phyloP scores from a whole-genome alignment of 805 yeast species.

The Kodamaea jinghongensis region DNA sequence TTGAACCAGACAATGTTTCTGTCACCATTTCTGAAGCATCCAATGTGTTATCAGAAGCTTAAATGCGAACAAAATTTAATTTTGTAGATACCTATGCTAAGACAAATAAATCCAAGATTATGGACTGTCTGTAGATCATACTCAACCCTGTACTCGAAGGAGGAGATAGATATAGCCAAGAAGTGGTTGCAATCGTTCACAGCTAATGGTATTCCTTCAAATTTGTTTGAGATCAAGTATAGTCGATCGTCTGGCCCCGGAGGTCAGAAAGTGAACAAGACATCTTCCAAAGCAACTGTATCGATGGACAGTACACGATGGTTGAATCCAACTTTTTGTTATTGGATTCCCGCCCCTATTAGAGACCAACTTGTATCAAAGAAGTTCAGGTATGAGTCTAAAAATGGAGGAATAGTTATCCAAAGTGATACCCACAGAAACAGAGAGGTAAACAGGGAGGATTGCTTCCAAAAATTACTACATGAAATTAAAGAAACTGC shows the following conservation, averaged over 20 bases:
- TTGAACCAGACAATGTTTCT: slow-evolving; percentile 80
- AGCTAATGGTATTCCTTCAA: slow-evolving; percentile 40
- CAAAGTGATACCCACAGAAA: slow-evolving; percentile 61
- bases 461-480: slow-evolving; percentile 60
- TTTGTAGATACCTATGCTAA: background rate
- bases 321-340: slow-evolving; percentile 35
- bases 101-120: background rate
- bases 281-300: slow-evolving; percentile 65
- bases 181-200: slow-evolving; percentile 41
- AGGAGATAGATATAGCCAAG: slow-evolving; percentile 33
- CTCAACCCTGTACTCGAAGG: slow-evolving; percentile 11
- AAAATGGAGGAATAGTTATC: slow-evolving; percentile 52
- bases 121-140: background rate
- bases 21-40: slow-evolving; percentile 53
- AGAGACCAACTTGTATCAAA: slow-evolving; percentile 37
- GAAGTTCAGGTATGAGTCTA: slow-evolving; percentile 53
- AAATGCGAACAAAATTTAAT: slow-evolving; percentile 4
- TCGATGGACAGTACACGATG: slow-evolving; percentile 44
- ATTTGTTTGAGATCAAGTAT: slow-evolving; percentile 43
- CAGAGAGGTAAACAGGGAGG: slow-evolving; percentile 52
- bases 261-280: slow-evolving; percentile 82
- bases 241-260: slow-evolving; percentile 80
- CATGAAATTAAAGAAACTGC: slow-evolving; percentile 48
- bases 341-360: slow-evolving; percentile 61
- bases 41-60: slow-evolving; percentile 37